Evolutionary conservation across 225 moss, liverwort and hornwort species (phyloP).

Genomic region (Sphagnum contortum): DNA sequence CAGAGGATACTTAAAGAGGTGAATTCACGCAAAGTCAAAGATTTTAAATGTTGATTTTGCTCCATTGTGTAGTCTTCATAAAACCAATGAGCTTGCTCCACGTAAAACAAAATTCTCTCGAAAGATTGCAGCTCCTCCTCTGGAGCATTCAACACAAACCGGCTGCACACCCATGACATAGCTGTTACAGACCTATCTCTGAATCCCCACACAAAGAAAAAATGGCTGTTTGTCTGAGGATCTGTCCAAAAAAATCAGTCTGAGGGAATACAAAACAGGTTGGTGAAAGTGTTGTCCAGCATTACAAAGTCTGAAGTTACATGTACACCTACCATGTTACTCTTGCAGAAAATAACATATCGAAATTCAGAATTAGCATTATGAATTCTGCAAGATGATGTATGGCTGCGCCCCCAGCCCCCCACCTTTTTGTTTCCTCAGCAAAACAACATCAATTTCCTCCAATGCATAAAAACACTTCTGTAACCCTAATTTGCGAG

Average conservation of each 20-base stretch:
- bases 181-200: not conserved
- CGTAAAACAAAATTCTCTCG: constrained; percentile 83
- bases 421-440: too few relatives aligned
- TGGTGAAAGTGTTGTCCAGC: not conserved
- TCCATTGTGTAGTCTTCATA: constrained; percentile 98
- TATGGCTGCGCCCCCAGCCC: too few relatives aligned
- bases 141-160: constrained; percentile 84
- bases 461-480: too few relatives aligned
- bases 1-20: constrained; percentile 66
- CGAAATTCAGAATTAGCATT: too few relatives aligned
- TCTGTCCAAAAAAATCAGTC: too few relatives aligned
- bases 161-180: constrained; percentile 28
- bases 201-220: not conserved
- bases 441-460: too few relatives aligned
- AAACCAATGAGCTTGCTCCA: constrained; percentile 99
- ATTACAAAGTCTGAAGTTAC: not conserved
- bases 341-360: not conserved
- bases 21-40: constrained; percentile 75
- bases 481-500: too few relatives aligned
- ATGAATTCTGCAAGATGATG: too few relatives aligned
- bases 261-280: too few relatives aligned
- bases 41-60: constrained; percentile 68
- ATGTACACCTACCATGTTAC: not conserved
- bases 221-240: not conserved
- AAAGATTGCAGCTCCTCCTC: constrained; percentile 91